A percentile compares a stretch with the other conserved stretches of the same genome.
Conservation (phyloP, 805 yeast genomes). For the Yarrowia alimentaria region DNA sequence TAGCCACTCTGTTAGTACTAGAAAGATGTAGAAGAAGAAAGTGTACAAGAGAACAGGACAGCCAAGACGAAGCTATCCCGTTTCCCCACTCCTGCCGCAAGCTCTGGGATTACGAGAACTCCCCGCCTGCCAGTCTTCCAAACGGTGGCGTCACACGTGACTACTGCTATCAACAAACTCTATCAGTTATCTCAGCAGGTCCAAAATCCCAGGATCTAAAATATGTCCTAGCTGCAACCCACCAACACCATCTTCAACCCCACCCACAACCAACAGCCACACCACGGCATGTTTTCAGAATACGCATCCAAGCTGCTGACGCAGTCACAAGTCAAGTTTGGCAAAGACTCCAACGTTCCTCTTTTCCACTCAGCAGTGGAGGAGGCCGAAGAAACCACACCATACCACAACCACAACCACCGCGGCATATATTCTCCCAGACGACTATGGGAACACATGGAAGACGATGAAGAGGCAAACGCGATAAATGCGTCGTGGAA, state of each 20-base stretch:
- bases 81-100: no score
- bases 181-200: slow-evolving; percentile 27
- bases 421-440: slow-evolving; percentile 21
- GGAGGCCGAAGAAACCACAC: slow-evolving; percentile 29
- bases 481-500: slow-evolving; percentile 25
- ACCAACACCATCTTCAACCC: not conserved
- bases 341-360: slow-evolving; percentile 35
- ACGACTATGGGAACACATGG: slow-evolving; percentile 22
- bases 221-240: no score
- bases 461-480: slow-evolving; percentile 24
- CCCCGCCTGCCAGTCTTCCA: no score
- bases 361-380: slow-evolving; percentile 36
- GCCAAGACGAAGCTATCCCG: no score
- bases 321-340: slow-evolving; percentile 38
- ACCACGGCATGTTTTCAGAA: slow-evolving; percentile 34
- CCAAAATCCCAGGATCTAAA: not conserved
- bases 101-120: no score
- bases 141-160: not conserved
- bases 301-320: slow-evolving; percentile 42
- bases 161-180: slow-evolving; percentile 4
- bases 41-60: no score
- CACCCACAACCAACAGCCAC: not conserved
- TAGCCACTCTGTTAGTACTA: no score
- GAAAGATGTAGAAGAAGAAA: no score
- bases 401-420: slow-evolving; percentile 18